Evolutionary conservation across 1,284 basidiomycete genomes (phyloP), one percentile per base, ranked within the genome.

Genomic region (Lentinula novae-zelandiae): DNA sequence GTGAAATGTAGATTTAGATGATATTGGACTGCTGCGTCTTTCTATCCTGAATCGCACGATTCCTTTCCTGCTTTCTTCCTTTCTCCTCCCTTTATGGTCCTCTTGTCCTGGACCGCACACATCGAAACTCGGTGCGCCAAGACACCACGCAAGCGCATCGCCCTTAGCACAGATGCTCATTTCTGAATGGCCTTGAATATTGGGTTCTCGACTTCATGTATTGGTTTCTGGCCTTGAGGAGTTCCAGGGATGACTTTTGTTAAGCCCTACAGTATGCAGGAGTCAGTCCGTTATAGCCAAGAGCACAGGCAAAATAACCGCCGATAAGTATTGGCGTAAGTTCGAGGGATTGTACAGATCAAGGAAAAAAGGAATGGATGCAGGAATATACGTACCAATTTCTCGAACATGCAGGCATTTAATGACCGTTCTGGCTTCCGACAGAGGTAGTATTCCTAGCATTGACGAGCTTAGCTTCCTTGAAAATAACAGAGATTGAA

Each of bases 341-440:
- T 20, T 17, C 17, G 42, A n/a, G 42, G 17, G n/a, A 44, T 44
- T n/a, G 17, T 44, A 8, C 36, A 6, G 1, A 12, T 9, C 36
- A 38, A 12, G 38, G 44, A 13, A 62, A 27, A 20, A 55, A 12
- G 22, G 3, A 36, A 40, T 31, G 39, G 42, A 44, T 34, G 54
- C 44, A 53, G 12, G 22, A 53, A 38, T 53, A 60, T 42, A 71
- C 89, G 67, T 65, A 94, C 93, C 66, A 99, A 83, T 76, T 98
- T 98, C 76, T 96, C 90, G 70, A 98, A 96, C 79, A 98, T 93
- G 78, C 97, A 99, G 66, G 89, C 81, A 82, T 99, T 99, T 60
- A 99, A 83, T 60, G 86, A 76, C 66, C 90, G 88, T 75, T 99
- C 97, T 31, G 88, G 88, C 75, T 94, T 91, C 67, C 96, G 89